Evolutionary conservation across 140 eudicot genomes (phyloP).

Genomic region (Anethum foeniculum): DNA sequence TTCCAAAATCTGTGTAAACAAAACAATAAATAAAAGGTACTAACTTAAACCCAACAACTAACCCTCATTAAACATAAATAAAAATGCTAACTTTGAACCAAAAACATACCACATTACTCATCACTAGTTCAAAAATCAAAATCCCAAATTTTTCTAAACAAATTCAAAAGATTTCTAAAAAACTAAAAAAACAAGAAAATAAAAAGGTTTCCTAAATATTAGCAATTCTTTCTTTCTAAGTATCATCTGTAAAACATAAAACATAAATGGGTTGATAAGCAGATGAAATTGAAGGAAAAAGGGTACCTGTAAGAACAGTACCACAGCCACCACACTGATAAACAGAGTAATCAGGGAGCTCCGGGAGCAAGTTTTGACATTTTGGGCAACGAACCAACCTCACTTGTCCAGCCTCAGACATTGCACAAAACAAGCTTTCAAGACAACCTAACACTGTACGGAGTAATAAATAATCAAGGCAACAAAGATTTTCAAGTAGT

Average conservation of each 20-base stretch:
- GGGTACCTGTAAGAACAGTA: constrained; percentile 80
- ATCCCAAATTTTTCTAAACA: background rate
- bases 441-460: background rate
- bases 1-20: background rate
- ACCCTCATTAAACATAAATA: background rate
- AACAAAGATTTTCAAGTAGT: background rate
- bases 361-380: constrained; percentile 78
- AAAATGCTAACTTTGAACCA: constrained; percentile 19
- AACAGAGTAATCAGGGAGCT: constrained; percentile 68
- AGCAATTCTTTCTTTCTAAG: too few relatives aligned
- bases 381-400: constrained; percentile 93
- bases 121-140: background rate
- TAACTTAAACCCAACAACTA: background rate
- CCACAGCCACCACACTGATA: constrained; percentile 98
- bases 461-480: background rate
- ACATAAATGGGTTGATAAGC: constrained; percentile 2
- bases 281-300: constrained; percentile 6
- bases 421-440: constrained; percentile 14
- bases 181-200: background rate
- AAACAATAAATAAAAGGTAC: background rate
- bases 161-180: background rate
- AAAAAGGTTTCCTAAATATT: background rate
- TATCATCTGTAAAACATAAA: background rate
- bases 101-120: constrained; percentile 17
- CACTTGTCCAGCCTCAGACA: constrained; percentile 67